These are phyloP conservation scores for Camelina laxa DNA, from an alignment of 345 rosid genomes.

Conservation along the genomic window DNA sequence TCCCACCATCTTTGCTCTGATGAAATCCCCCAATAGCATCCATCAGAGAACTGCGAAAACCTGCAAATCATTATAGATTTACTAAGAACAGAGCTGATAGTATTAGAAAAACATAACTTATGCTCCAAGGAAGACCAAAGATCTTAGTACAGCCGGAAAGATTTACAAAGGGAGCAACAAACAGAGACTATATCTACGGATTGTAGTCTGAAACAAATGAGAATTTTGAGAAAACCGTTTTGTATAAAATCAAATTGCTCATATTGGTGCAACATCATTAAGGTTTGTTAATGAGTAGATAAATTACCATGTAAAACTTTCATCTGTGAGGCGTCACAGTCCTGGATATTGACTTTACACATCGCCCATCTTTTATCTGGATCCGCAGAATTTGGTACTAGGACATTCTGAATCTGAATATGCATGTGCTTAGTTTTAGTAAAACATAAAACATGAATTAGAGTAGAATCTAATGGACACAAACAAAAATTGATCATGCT, in stretches of 20 bases:
- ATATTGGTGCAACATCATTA: background rate
- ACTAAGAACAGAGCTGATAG: background rate
- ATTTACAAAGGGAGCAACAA: background rate
- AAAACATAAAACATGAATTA: slow-evolving; percentile 14
- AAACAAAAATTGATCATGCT: background rate
- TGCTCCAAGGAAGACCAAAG: slow-evolving; percentile 4
- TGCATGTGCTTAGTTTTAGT: slow-evolving; percentile 38
- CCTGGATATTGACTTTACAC: slow-evolving; percentile 62
- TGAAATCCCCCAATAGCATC: slow-evolving; percentile 52
- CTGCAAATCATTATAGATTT: slow-evolving; percentile 40
- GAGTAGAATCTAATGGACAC: slow-evolving; percentile 13
- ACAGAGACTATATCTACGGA: background rate
- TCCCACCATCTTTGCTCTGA: slow-evolving; percentile 53
- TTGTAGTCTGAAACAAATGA: slow-evolving; percentile 16
- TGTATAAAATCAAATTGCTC: background rate
- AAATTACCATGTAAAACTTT: slow-evolving; percentile 65
- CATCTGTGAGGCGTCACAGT: slow-evolving; percentile 63
- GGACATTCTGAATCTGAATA: slow-evolving; percentile 61
- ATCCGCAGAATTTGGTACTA: slow-evolving; percentile 68
- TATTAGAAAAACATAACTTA: background rate
- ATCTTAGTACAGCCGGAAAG: background rate
- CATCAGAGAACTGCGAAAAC: slow-evolving; percentile 63
- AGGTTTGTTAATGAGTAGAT: background rate
- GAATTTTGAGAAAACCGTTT: background rate
- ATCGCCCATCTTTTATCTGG: slow-evolving; percentile 56